Percentiles rank a stretch among this genome's conserved stretches.
Evolutionary conservation across 2,329 filamentous ascomycete genomes (phyloP).

Genomic region (Penicillium sp.): DNA sequence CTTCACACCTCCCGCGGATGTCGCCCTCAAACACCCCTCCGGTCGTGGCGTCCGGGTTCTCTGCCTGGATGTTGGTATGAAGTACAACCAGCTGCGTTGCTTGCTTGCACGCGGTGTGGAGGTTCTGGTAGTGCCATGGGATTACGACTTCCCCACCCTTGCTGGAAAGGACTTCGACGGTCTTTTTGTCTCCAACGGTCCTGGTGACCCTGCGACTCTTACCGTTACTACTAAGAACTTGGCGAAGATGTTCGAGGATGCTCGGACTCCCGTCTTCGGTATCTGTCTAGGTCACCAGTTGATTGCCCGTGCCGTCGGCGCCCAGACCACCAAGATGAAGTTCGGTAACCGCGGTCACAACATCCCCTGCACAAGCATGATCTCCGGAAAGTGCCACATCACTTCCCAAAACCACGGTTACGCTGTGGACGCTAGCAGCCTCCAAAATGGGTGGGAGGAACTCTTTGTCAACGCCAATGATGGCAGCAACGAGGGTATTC

Average conservation of each 20-base stretch:
- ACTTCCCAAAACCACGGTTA: conserved; percentile 99
- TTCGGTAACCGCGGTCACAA: conserved; percentile 99
- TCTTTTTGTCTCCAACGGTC: conserved; percentile 96
- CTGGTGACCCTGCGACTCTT: conserved; percentile 88
- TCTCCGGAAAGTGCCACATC: conserved; percentile 96
- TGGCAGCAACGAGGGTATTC: conserved; percentile 95
- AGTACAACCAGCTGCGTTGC: conserved; percentile 96
- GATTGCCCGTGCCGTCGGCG: conserved; percentile 82
- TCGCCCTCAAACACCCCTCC: conserved; percentile 79
- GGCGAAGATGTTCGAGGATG: conserved; percentile 70
- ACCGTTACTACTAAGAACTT: conserved; percentile 76
- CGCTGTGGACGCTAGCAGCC: conserved; percentile 76
- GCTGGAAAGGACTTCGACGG: conserved; percentile 86
- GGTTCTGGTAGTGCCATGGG: conserved; percentile 91
- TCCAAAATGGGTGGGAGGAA: conserved; percentile 82
- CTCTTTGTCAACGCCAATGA: conserved; percentile 98
- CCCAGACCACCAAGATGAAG: conserved; percentile 92
- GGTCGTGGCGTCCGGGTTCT: conserved; percentile 83
- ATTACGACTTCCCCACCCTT: conserved; percentile 81
- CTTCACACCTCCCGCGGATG: conserved; percentile 70
- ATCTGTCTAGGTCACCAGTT: conserved; percentile 96
- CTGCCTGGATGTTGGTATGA: conserved; percentile 94
- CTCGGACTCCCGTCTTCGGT: conserved; percentile 84
- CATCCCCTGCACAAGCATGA: conserved; percentile 93
- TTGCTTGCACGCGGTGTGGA: conserved; percentile 88